These are phyloP conservation scores for Pythium grandisporangium DNA, from an alignment of 352 stramenopile species.

Conservation along the genomic window DNA sequence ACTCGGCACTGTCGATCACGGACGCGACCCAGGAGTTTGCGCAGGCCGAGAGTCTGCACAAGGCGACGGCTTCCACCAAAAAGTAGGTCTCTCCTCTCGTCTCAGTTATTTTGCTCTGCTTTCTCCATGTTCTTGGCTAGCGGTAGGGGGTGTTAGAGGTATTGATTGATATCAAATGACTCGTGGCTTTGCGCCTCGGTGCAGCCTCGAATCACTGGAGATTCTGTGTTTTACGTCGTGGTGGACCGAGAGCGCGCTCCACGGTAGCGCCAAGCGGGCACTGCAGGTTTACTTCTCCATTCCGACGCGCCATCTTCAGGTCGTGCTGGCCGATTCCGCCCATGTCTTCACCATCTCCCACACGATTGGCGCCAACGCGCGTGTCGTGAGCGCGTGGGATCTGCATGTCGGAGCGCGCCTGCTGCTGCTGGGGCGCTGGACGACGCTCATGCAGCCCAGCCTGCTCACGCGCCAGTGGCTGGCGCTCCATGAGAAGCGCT, in stretches of 20 bases:
- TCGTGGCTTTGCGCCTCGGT: no score
- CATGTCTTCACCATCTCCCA: slow-evolving; percentile 77
- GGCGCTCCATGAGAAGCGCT: slow-evolving; percentile 31
- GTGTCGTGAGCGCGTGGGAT: slow-evolving; percentile 46
- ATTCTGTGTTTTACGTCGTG: slow-evolving; percentile 66
- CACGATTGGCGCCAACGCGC: slow-evolving; percentile 30
- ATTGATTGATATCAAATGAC: no score
- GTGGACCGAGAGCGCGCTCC: slow-evolving; percentile 44
- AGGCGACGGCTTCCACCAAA: slow-evolving; percentile 34
- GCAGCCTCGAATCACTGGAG: slow-evolving; percentile 42
- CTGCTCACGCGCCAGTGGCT: slow-evolving; percentile 70
- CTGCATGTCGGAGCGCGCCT: slow-evolving; percentile 59
- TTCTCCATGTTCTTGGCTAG: no score
- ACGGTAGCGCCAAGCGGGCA: slow-evolving; percentile 22
- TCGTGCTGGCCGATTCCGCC: slow-evolving; percentile 49
- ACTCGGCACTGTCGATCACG: slow-evolving; percentile 5
- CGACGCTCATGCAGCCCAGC: slow-evolving; percentile 66
- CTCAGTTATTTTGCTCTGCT: not conserved
- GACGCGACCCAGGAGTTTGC: slow-evolving; percentile 36
- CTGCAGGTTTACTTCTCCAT: slow-evolving; percentile 60
- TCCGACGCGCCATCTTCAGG: slow-evolving; percentile 50
- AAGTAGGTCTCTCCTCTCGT: slow-evolving; percentile 26
- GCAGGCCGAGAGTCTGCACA: slow-evolving; percentile 31
- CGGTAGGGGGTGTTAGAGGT: no score
- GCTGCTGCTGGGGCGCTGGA: slow-evolving; percentile 40